Evolutionary conservation across 176 grass and related monocot genomes (phyloP), one percentile per base, ranked within the genome.

Genomic region (Triticum timopheevii): DNA sequence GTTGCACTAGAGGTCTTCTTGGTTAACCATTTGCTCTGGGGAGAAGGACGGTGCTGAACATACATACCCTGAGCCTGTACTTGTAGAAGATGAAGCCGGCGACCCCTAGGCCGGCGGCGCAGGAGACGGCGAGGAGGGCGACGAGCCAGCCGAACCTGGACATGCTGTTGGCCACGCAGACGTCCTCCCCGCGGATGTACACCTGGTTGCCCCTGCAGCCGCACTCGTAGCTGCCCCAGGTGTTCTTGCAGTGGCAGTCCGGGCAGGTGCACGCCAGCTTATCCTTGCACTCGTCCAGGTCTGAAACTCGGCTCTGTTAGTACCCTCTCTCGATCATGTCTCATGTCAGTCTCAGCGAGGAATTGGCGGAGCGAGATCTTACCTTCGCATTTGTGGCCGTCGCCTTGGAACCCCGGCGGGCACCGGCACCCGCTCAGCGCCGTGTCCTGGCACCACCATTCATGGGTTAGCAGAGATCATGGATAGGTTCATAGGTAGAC

Each of bases 221-320:
- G 88, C 94, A 99, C 58, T 99, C 94, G 86, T 96, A 99, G 79
- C 84, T 90, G 45, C 97, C 97, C 92, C 92, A 98, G 8, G 89
- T 96, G 83, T 98, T 98, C 88, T 91, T 96, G 93, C 97, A 98
- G 47, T 82, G 88, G 83, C 97, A 98, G 56, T 90, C 92, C 3
- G 97, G 90, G 82, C 97, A 98, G 25, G 85, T 91, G 85, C 96
- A 98, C n/a, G 94, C 94, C 75, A 98, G 92, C 85, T 91, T 98
- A 36, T 94, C 92, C 84, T 62, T 94, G 84, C 97, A 98, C 66
- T 98, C 97, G 63, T 98, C 84, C 28, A 94, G 33, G 75, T 98
- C 97, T 98, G 79, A 28, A 73, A 34, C 9, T 56, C 15, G 2
- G 38, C 25, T 76, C 58, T 11, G 38, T 47, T 44, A 3, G 9